Evolutionary conservation across 768 basidiomycete species (phyloP).

Genomic region (Tulasnella sp.): DNA sequence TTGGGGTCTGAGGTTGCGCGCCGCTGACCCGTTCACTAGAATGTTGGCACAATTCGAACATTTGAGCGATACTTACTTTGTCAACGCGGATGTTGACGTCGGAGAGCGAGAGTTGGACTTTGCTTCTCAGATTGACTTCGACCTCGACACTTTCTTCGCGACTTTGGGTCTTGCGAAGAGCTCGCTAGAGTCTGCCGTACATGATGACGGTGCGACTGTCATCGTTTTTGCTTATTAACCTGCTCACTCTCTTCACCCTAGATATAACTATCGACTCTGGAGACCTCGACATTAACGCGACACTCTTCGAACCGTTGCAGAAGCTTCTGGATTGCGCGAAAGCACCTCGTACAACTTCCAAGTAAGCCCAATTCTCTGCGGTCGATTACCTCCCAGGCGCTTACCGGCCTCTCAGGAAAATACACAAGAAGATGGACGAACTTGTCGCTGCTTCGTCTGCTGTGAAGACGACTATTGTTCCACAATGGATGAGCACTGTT

Average conservation of each 20-base stretch:
- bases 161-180: conserved; percentile 89
- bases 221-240: background rate
- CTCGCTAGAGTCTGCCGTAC: conserved; percentile 62
- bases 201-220: conserved; percentile 64
- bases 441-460: conserved; percentile 67
- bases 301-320: conserved; percentile 78
- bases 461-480: conserved; percentile 63
- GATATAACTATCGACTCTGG: conserved; percentile 72
- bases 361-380: conserved; percentile 44
- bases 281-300: conserved; percentile 66
- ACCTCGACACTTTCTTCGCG: conserved; percentile 90
- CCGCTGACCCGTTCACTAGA: conserved; percentile 42
- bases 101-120: conserved; percentile 87
- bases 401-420: conserved; percentile 54
- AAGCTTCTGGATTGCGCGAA: conserved; percentile 79
- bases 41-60: conserved; percentile 93
- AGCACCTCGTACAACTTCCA: conserved; percentile 51
- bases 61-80: conserved; percentile 81
- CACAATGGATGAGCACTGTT: conserved; percentile 67
- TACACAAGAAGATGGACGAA: conserved; percentile 80
- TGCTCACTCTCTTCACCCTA: conserved; percentile 34
- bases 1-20: background rate
- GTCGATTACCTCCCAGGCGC: background rate
- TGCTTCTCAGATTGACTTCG: conserved; percentile 75
- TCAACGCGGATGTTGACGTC: conserved; percentile 75